Conservation (phyloP, 2,329 filamentous ascomycete species). For the Botrytis porri region DNA sequence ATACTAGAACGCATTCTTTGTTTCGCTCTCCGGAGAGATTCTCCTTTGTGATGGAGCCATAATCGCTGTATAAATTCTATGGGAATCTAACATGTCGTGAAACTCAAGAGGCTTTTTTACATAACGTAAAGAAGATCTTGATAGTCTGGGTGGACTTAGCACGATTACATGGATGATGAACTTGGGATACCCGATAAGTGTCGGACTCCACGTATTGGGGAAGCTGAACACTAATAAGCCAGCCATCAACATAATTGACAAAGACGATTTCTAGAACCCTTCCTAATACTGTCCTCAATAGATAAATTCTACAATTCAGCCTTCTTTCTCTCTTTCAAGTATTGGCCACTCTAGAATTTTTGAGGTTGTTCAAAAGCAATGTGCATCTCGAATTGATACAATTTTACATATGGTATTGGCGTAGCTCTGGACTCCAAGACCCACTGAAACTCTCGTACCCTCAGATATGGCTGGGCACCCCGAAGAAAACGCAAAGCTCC, state of each 20-base stretch:
- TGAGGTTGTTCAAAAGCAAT: constrained; percentile 2
- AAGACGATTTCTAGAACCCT: constrained; percentile 7
- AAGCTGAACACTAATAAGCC: constrained; percentile 8
- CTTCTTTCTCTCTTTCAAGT: constrained; percentile 2
- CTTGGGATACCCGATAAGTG: neutral
- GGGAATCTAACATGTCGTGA: neutral
- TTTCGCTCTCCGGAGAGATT: neutral
- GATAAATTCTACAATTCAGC: neutral
- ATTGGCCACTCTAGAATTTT: neutral
- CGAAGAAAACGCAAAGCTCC: constrained; percentile 34
- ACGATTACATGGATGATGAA: neutral
- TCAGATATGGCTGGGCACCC: constrained; percentile 34
- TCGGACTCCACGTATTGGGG: constrained; percentile 1
- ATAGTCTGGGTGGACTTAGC: neutral
- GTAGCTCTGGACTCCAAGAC: constrained; percentile 15
- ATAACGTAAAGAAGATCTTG: neutral
- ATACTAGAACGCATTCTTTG: neutral
- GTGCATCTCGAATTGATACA: neutral
- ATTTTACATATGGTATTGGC: constrained; percentile 1
- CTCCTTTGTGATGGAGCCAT: neutral
- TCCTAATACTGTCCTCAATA: constrained; percentile 13
- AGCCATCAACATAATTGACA: constrained; percentile 12
- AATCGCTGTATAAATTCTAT: neutral
- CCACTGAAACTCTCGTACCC: constrained; percentile 26
- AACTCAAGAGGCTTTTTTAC: neutral